These are phyloP conservation scores for Aquilaria agallochum DNA, from an alignment of 441 rosid species.

Conservation along the genomic window DNA sequence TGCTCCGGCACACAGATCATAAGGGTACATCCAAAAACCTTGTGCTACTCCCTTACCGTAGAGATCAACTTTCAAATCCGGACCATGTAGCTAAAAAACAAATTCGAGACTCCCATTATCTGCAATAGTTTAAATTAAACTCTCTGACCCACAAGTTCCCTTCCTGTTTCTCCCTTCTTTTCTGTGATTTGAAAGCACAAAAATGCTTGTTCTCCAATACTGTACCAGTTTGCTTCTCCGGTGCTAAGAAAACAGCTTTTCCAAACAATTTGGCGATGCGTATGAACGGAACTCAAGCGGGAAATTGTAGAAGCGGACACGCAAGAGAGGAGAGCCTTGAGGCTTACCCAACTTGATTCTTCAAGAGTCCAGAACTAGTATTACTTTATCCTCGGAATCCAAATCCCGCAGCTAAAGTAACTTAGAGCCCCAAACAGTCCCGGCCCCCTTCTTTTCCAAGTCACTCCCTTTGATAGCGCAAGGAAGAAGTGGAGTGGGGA, in stretches of 20 bases:
- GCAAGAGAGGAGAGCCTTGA: slow-evolving; percentile 19
- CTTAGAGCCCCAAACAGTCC: slow-evolving; percentile 18
- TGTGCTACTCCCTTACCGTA: slow-evolving; percentile 14
- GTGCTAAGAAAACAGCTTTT: too few species aligned
- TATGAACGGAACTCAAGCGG: background rate
- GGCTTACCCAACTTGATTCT: slow-evolving; percentile 31
- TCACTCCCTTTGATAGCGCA: slow-evolving; percentile 8
- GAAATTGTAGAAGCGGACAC: slow-evolving; percentile 23
- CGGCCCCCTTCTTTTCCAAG: slow-evolving; percentile 5
- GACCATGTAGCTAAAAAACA: slow-evolving; percentile 2
- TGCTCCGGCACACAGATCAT: slow-evolving; percentile 37
- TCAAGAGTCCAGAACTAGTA: background rate
- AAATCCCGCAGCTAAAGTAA: slow-evolving; percentile 1
- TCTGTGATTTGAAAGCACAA: slow-evolving; percentile 3
- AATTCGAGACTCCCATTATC: slow-evolving; percentile 13
- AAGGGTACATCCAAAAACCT: slow-evolving; percentile 25
- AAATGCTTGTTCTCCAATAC: too few species aligned
- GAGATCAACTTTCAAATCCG: slow-evolving; percentile 15
- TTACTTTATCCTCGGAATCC: background rate
- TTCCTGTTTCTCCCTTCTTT: slow-evolving; percentile 2
- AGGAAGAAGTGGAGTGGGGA: slow-evolving; percentile 20
- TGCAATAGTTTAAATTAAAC: slow-evolving; percentile 5
- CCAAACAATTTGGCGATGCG: too few species aligned
- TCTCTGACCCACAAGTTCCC: slow-evolving; percentile 6
- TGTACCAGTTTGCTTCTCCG: too few species aligned